Evolutionary conservation across 805 yeast genomes (phyloP).

Genomic region (Sugiyamaella lignohabitans): DNA sequence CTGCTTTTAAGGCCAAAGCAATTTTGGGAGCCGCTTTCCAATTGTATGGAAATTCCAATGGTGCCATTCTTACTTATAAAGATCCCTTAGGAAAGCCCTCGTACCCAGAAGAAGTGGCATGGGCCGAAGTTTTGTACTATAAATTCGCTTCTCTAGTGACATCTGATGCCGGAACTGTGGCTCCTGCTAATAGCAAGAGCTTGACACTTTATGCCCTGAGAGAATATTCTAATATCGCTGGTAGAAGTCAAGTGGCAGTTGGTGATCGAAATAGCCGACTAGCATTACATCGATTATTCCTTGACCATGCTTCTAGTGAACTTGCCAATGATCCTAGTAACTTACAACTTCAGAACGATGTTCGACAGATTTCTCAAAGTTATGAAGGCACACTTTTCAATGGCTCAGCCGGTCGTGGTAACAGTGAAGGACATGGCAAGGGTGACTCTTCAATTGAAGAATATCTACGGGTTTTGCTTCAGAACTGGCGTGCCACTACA

Average conservation of each 20-base stretch:
- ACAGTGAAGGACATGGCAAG: not conserved
- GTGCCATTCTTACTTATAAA: slow-evolving; percentile 5
- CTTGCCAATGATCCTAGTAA: not conserved
- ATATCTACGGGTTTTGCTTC: slow-evolving; percentile 18
- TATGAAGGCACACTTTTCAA: slow-evolving; percentile 10
- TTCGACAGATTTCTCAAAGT: slow-evolving; percentile 10
- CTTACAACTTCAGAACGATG: slow-evolving; percentile 11
- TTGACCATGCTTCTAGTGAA: not conserved
- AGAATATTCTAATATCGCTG: not conserved
- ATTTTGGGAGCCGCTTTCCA: slow-evolving; percentile 18
- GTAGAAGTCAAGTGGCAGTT: not conserved
- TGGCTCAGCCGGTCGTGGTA: not conserved
- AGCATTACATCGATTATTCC: not conserved
- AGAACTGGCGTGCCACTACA: slow-evolving; percentile 20
- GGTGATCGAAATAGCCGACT: not conserved
- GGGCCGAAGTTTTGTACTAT: slow-evolving; percentile 33
- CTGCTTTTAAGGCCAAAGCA: slow-evolving; percentile 19
- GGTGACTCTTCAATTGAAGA: slow-evolving; percentile 20
- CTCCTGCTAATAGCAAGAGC: not conserved
- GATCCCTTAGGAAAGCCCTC: slow-evolving; percentile 16
- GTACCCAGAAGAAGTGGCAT: slow-evolving; percentile 37
- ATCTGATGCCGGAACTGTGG: not conserved
- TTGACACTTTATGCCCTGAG: not conserved
- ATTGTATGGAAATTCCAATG: slow-evolving; percentile 7
- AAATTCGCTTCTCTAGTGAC: slow-evolving; percentile 2